These are phyloP conservation scores for Blastomyces silverae DNA, from an alignment of 2,329 filamentous ascomycete species.

Conservation along the genomic window DNA sequence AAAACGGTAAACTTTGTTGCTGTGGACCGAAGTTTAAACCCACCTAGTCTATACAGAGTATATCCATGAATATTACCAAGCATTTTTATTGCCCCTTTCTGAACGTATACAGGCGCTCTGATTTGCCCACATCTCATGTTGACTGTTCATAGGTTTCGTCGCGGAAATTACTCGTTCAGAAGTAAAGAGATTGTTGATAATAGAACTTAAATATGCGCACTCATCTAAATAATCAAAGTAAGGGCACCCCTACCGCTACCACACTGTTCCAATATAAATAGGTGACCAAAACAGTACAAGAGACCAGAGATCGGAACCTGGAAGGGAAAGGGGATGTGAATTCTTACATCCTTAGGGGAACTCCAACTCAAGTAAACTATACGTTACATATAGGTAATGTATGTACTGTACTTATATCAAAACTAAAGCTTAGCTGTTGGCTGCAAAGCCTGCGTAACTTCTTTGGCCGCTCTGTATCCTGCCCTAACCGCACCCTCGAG, in stretches of 20 bases:
- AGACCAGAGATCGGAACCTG: not conserved
- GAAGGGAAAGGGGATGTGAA: too few relatives aligned
- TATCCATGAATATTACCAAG: not conserved
- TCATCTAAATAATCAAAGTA: not conserved
- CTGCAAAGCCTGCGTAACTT: slow-evolving; percentile 36
- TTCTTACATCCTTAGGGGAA: too few relatives aligned
- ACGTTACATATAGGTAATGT: not conserved
- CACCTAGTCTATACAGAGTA: too few relatives aligned
- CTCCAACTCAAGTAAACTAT: not conserved
- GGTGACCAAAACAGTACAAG: not conserved
- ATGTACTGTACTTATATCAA: not conserved
- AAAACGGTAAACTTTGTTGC: not conserved
- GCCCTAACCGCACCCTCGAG: slow-evolving; percentile 52
- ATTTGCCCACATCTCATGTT: not conserved
- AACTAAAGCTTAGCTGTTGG: not conserved
- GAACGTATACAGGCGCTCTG: not conserved
- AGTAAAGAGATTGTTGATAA: not conserved
- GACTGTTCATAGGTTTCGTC: not conserved
- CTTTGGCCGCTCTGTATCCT: slow-evolving; percentile 44
- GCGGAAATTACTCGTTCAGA: not conserved
- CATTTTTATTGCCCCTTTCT: not conserved
- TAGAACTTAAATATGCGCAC: not conserved
- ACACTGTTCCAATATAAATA: not conserved
- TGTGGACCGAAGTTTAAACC: not conserved
- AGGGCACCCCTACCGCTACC: not conserved